Percentiles rank a stretch among this genome's conserved stretches.
Evolutionary conservation across 2,329 filamentous ascomycete genomes (phyloP).

Genomic region (Fusarium tricinctum): DNA sequence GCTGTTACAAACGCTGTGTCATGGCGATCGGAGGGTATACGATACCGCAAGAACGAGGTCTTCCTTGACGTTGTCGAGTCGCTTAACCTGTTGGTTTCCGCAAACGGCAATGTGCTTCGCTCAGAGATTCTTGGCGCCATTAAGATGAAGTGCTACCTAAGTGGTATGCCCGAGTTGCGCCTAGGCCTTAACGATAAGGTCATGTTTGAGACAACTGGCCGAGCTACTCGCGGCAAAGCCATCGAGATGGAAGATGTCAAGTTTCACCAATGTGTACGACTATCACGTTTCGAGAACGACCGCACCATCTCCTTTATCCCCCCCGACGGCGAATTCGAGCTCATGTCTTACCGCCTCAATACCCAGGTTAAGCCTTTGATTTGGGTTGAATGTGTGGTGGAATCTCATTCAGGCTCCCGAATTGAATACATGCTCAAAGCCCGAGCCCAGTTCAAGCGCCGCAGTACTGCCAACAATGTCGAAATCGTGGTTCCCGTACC

Average conservation of each 20-base stretch:
- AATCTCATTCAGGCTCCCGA: slow-evolving; percentile 92
- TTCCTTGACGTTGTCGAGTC: slow-evolving; percentile 98
- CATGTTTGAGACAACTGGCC: slow-evolving; percentile 98
- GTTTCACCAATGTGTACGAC: slow-evolving; percentile 96
- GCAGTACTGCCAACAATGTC: slow-evolving; percentile 98
- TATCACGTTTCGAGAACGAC: slow-evolving; percentile 98
- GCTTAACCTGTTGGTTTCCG: slow-evolving; percentile 93
- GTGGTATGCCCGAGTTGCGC: slow-evolving; percentile 96
- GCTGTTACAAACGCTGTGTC: slow-evolving; percentile 98
- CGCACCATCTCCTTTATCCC: slow-evolving; percentile 99
- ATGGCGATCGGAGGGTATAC: slow-evolving; percentile 97
- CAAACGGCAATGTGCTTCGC: slow-evolving; percentile 93
- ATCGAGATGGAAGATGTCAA: slow-evolving; percentile 99
- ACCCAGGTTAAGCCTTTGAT: slow-evolving; percentile 98
- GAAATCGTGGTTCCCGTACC: slow-evolving; percentile 98
- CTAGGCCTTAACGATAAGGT: slow-evolving; percentile 98
- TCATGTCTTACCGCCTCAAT: slow-evolving; percentile 99
- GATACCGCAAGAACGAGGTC: slow-evolving; percentile 99
- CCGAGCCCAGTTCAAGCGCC: slow-evolving; percentile 96
- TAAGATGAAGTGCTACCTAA: slow-evolving; percentile 99
- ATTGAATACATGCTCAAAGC: slow-evolving; percentile 99
- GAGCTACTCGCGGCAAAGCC: slow-evolving; percentile 93
- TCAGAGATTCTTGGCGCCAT: slow-evolving; percentile 97
- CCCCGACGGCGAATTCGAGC: slow-evolving; percentile 97
- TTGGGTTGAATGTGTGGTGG: slow-evolving; percentile 98